A percentile compares a stretch with the other conserved stretches of the same genome.
Evolutionary conservation across 352 stramenopile species (phyloP).

Genomic region (Detonula confervacea): DNA sequence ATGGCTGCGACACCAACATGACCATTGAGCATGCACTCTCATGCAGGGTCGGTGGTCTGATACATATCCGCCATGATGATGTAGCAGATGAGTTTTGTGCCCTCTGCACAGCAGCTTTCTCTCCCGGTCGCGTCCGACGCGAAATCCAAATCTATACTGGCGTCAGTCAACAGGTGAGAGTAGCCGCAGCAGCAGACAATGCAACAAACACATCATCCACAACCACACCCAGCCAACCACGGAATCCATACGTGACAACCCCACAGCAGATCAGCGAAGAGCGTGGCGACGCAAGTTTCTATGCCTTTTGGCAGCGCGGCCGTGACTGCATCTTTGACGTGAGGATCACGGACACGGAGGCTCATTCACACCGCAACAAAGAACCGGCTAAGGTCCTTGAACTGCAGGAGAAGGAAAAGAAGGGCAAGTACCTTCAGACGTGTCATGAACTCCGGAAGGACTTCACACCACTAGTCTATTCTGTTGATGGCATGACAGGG

Average conservation of each 20-base stretch:
- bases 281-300: too few relatives aligned
- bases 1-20: conserved; percentile 47
- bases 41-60: conserved; percentile 50
- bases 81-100: conserved; percentile 26
- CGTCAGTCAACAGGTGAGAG: background rate
- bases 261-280: background rate
- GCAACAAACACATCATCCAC: background rate
- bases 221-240: too few relatives aligned
- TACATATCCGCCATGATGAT: conserved; percentile 49
- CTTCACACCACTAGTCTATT: conserved; percentile 47
- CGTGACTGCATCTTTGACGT: conserved; percentile 43
- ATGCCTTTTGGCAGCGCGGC: too few relatives aligned
- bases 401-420: conserved; percentile 21
- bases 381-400: conserved; percentile 16
- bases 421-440: conserved; percentile 30
- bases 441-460: conserved; percentile 21
- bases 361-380: conserved; percentile 12
- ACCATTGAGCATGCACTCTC: conserved; percentile 46
- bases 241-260: background rate
- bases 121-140: background rate
- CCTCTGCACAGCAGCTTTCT: conserved; percentile 17
- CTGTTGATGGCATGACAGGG: conserved; percentile 34
- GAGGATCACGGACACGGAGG: conserved; percentile 41
- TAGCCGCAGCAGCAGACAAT: background rate
- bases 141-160: conserved; percentile 30